Evolutionary conservation across 371 early-diverging fungal genomes (phyloP), one percentile per base, ranked within the genome.

Genomic region (Apophysomyces sp.): DNA sequence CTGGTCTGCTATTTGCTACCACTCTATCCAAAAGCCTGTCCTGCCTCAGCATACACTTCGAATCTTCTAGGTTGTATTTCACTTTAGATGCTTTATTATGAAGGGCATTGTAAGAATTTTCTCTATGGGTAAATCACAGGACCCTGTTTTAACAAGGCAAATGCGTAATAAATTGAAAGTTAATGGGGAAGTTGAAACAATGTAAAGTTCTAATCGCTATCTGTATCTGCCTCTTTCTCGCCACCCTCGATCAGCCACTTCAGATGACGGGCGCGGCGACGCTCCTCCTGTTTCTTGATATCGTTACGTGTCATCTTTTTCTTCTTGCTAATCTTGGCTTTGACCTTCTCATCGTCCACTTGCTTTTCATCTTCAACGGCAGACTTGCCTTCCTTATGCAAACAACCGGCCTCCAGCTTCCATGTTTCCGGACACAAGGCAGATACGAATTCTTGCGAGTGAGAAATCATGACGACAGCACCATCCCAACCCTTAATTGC

Each of bases 381-480:
- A 4, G 80, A 76, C 67, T 86, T 80, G 60, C 86, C 86, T 58
- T 74, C 68, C 61, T 77, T 80, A 16, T 67, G 73, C 55, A 84
- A 65, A 21, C 69, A 59, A 36, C 92, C 91, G 21, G 69, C 85
- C 37, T 90, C 87, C 56, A 92, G 81, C 26, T 83, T 73, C 91
- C 92, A 95, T 31, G 86, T 75, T 77, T 93, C 94, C 58, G 89
- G 86, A 76, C 93, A 94, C 16, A 91, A 80, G 1, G 87, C 89
- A n/a, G 77, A 68, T 52, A 92, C 84, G 72, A 95, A 95, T 74
- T 91, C 91, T 28, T 76, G 72, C 69, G 91, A 89, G 84, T 95
- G 95, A 65, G 92, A 90, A 69, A 95, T 91, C 88, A 93, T 91
- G 9, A 95, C 88, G 24, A 95, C 93, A 40, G 86, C 91, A 62